Evolutionary conservation across 1,284 basidiomycete species (phyloP), one percentile per base, ranked within the genome.

Genomic region (Puccinia hordei): DNA sequence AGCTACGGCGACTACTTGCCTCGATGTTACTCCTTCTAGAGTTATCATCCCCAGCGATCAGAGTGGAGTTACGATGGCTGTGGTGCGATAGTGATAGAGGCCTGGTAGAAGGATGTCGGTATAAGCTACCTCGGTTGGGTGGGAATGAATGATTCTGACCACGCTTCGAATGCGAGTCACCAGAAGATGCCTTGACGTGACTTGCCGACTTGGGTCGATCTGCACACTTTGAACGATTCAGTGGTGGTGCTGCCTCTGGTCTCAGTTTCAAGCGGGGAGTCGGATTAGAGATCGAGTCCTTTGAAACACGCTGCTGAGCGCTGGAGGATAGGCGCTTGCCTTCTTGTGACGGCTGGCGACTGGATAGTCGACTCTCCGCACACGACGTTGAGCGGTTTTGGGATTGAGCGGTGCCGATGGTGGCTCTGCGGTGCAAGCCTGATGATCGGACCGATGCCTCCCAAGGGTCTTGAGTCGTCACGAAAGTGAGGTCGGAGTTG

Each of bases 401-500:
- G 27, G 66, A 49, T 13, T 35, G 66, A 22, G 41, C 13, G 24
- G 66, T 69, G 22, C 44, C 30, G 19, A 49, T 24, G 15, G 66
- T 69, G 12, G 66, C 44, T 35, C 49, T 46, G 24, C 41, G 66
- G 38, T 53, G 66, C 30, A 69, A 49, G 44, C n/a, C 12, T 19
- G 66, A 49, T 5, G 49, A 46, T 15, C 44, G 66, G 30, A 35
- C 66, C 22, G 66, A 69, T 13, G 49, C 17, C 15, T 69, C 66
- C 66, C 66, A 69, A 27, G 66, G 66, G 22, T 69, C 66, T 49
- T 69, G 66, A 38, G 66, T 49, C 19, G 66, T 49, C 13, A 69
- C 66, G 44, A 69, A 69, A 22, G 15, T 69, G 24, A 46, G 30
- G 30, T 69, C 66, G 2, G 66, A 69, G 41, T 69, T 46, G 24